Base-by-base conservation (phyloP, 2,329 filamentous ascomycete genomes). In the Helminthosporium solani region DNA sequence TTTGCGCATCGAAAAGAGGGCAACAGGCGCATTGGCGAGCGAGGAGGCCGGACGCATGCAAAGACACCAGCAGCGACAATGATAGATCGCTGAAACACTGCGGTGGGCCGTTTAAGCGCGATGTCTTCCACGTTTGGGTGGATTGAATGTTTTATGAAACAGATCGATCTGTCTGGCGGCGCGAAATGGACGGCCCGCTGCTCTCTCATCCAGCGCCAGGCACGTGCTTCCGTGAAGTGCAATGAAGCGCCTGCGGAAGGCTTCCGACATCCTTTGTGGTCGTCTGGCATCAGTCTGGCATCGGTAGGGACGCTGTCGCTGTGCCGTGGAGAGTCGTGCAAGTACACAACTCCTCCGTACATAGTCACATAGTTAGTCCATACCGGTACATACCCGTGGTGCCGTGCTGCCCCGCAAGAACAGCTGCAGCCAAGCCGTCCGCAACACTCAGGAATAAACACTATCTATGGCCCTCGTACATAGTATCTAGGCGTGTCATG, bases 101-200 rank as follows among this genome's bases (percentile, higher is more conserved):
- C 20, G 36, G 14, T 38, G n/a, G 41, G 27, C 14, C 33, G 25
- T 33, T 40, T 48, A 53, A 50, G 47, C 47, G 44, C 47, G 42
- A 23, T 7, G 16, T 21, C 15, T 19, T 37, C 18, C 28, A 28
- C 30, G 37, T 48, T 44, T 43, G 40, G 45, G 42, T 37, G 47
- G 39, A 46, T 41, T 45, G 40, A 25, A 38, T 46, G 47, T 50
- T 53, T 53, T 37, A 49, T 49, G 50, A 53, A 53, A 50, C 47
- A 49, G 43, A 30, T 18, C 28, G 25, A 44, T 41, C 36, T 25
- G 23, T 9, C 23, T 25, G 12, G 37, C 43, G 40, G 50, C 46
- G 44, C 47, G 38, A 37, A 37, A 27, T 42, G 27, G 36, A 23
- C 42, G 38, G 35, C 23, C 38, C 33, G 48, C 42, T 39, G 47